Percentiles rank a stretch among this genome's conserved stretches.
phyloP scores from a whole-genome alignment of 2,329 filamentous ascomycete genomes.

The Clarireedia hainanense region DNA sequence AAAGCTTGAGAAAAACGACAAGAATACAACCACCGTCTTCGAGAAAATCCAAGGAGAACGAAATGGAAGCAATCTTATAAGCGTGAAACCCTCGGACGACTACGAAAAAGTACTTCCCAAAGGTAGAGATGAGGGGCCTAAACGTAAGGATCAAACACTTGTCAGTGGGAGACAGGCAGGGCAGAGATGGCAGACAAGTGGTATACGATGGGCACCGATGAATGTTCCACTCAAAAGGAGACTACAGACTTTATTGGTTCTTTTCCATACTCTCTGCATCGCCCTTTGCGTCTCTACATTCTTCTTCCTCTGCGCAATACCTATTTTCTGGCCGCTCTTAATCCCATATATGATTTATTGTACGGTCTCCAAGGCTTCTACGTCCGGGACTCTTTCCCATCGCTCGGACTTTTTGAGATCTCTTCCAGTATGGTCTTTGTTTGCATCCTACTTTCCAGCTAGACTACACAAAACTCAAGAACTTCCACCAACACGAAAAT shows the following conservation, averaged over 20 bases:
- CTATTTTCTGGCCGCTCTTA: slow-evolving; percentile 77
- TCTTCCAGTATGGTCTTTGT: slow-evolving; percentile 74
- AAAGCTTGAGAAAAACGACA: neutral
- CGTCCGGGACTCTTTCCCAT: slow-evolving; percentile 65
- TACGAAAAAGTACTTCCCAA: slow-evolving; percentile 15
- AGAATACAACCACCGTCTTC: slow-evolving; percentile 11
- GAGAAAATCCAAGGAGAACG: slow-evolving; percentile 20
- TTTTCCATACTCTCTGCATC: slow-evolving; percentile 66
- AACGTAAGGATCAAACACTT: slow-evolving; percentile 19
- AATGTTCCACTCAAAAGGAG: slow-evolving; percentile 64
- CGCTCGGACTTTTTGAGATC: slow-evolving; percentile 69
- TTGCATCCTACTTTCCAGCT: slow-evolving; percentile 88
- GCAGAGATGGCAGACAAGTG: slow-evolving; percentile 30
- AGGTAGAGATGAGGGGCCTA: slow-evolving; percentile 13
- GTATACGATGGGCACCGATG: slow-evolving; percentile 78
- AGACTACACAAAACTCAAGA: slow-evolving; percentile 76
- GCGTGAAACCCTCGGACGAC: slow-evolving; percentile 18
- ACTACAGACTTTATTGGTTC: slow-evolving; percentile 69
- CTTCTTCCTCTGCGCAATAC: slow-evolving; percentile 86
- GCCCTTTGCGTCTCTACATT: slow-evolving; percentile 68
- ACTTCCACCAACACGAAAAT: slow-evolving; percentile 76
- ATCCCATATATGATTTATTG: slow-evolving; percentile 76
- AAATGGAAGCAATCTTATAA: slow-evolving; percentile 20
- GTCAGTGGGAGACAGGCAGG: slow-evolving; percentile 27
- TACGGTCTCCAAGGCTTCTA: slow-evolving; percentile 69